Conservation (phyloP, 1,284 basidiomycete species). For the Marasmius oreades region DNA sequence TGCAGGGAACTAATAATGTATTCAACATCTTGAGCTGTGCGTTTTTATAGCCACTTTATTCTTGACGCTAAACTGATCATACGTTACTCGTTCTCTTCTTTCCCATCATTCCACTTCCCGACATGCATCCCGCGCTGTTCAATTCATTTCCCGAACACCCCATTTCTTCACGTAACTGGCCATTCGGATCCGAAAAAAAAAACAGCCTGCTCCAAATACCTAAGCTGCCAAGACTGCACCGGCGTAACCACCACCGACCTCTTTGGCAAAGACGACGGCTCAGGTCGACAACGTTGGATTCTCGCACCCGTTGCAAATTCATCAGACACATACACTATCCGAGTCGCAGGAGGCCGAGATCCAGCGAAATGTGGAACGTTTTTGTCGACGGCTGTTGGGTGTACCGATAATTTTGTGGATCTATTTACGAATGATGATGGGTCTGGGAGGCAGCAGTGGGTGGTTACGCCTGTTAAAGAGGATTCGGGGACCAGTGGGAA, state of each 20-base stretch:
- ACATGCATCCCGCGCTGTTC: too few relatives aligned
- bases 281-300: constrained; percentile 5
- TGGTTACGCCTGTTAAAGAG: neutral
- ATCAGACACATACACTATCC: neutral
- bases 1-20: neutral
- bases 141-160: too few relatives aligned
- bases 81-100: too few relatives aligned
- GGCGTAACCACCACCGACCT: constrained; percentile 1
- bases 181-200: too few relatives aligned
- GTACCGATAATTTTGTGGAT: neutral
- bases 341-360: neutral
- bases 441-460: constrained; percentile 5
- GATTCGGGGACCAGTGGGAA: neutral
- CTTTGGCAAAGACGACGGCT: neutral
- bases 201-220: neutral
- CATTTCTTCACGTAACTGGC: too few relatives aligned
- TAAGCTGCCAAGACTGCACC: neutral
- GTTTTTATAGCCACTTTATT: too few relatives aligned
- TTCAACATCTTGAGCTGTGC: neutral
- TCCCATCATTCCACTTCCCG: too few relatives aligned
- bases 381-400: neutral
- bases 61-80: too few relatives aligned
- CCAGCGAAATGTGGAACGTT: neutral
- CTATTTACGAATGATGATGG: constrained; percentile 2
- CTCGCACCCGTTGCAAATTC: neutral